Conservation (phyloP, 2,329 filamentous ascomycete species). For the Fusarium pseudocircinatum region DNA sequence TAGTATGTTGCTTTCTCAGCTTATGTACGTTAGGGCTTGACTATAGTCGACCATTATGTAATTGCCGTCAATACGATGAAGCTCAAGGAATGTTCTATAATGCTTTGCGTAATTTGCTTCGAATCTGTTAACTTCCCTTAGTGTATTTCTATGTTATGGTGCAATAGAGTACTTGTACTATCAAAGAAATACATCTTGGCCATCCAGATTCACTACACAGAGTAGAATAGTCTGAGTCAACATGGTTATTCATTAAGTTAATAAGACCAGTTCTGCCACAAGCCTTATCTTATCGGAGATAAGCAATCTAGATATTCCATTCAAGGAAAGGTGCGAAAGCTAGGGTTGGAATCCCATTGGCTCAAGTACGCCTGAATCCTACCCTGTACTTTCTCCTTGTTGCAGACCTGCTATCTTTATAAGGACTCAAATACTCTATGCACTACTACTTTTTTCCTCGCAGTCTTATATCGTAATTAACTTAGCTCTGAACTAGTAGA, state of each 20-base stretch:
- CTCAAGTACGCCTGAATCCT: rapidly evolving
- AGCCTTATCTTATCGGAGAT: not conserved
- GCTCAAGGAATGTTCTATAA: rapidly evolving
- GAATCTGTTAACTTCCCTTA: rapidly evolving
- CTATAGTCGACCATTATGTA: not conserved
- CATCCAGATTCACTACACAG: not conserved
- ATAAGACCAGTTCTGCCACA: not conserved
- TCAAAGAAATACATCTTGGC: not conserved
- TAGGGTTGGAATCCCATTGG: not conserved
- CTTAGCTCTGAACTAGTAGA: rapidly evolving
- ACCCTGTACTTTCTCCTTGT: not conserved
- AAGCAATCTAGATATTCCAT: not conserved
- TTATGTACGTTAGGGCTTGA: not conserved
- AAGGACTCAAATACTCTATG: too few species aligned
- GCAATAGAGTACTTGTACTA: not conserved
- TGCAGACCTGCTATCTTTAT: not conserved
- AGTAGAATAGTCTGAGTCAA: not conserved
- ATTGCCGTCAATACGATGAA: not conserved
- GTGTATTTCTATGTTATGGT: not conserved
- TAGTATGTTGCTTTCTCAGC: not conserved
- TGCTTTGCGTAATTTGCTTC: not conserved
- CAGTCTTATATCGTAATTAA: not conserved
- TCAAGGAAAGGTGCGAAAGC: too few species aligned
- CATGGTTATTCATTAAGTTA: not conserved
- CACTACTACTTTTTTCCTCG: not conserved